A percentile compares a stretch with the other conserved stretches of the same genome.
phyloP scores from a whole-genome alignment of 257 asterid genomes.

The Penstemon newberryi region DNA sequence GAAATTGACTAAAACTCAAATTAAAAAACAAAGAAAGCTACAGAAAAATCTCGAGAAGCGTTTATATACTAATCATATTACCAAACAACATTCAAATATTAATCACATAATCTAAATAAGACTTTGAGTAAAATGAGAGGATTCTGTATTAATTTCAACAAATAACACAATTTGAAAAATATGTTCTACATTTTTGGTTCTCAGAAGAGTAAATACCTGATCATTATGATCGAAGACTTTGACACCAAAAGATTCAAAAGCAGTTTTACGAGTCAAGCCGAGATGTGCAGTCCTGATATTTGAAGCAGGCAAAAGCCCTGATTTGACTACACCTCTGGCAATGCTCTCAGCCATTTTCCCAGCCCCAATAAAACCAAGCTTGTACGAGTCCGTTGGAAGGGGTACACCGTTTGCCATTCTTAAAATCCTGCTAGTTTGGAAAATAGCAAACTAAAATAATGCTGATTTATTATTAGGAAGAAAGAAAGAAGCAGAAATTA shows the following conservation, averaged over 20 bases:
- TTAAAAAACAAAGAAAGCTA: background rate
- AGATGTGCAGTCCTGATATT: slow-evolving; percentile 73
- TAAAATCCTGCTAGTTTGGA: slow-evolving; percentile 1
- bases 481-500: too few species aligned
- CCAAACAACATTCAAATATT: background rate
- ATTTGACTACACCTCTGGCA: slow-evolving; percentile 80
- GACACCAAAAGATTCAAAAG: slow-evolving; percentile 79
- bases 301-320: slow-evolving; percentile 75
- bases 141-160: background rate
- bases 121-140: background rate
- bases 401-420: slow-evolving; percentile 50
- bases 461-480: too few species aligned
- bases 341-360: slow-evolving; percentile 98
- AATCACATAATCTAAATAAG: background rate
- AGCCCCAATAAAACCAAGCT: slow-evolving; percentile 87
- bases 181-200: background rate
- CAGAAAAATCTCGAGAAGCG: background rate
- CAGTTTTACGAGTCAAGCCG: slow-evolving; percentile 61
- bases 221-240: slow-evolving; percentile 56
- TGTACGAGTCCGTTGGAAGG: slow-evolving; percentile 63
- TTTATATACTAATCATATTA: background rate
- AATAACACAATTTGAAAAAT: background rate
- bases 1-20: background rate
- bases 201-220: slow-evolving; percentile 44
- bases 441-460: background rate